These are phyloP conservation scores for Dictyostelium discoideum DNA, from an alignment of 78 protist species.

Conservation along the genomic window DNA sequence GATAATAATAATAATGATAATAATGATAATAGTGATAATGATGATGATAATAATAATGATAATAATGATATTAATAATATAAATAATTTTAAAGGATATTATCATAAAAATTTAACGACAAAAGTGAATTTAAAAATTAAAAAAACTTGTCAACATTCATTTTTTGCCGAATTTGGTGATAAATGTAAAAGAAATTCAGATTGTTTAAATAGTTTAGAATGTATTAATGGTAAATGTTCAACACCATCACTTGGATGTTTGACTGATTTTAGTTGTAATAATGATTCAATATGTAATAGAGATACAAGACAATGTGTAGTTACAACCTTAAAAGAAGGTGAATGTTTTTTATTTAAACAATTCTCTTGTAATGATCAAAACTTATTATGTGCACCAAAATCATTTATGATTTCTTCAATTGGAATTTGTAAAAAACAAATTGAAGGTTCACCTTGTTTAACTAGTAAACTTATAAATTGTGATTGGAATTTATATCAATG, in stretches of 20 bases:
- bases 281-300: not conserved
- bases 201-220: not conserved
- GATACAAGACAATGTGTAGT: not conserved
- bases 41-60: too few relatives aligned
- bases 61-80: not conserved
- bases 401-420: not conserved
- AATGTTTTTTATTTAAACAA: not conserved
- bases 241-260: constrained; percentile 14
- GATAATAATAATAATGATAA: too few relatives aligned
- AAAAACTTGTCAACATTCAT: not conserved
- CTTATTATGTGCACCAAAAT: not conserved
- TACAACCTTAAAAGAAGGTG: not conserved
- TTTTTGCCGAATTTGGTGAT: not conserved
- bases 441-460: constrained; percentile 15
- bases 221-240: not conserved
- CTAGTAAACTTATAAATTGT: not conserved
- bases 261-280: not conserved
- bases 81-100: not conserved
- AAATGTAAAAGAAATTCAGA: not conserved
- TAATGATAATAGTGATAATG: not conserved
- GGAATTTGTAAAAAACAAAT: constrained; percentile 12
- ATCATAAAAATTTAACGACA: not conserved
- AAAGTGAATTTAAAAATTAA: too few relatives aligned
- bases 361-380: not conserved
- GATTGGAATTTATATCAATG: constrained; percentile 5